Conservation (phyloP, 2,329 filamentous ascomycete genomes). For the Dactylonectria estremocensis region DNA sequence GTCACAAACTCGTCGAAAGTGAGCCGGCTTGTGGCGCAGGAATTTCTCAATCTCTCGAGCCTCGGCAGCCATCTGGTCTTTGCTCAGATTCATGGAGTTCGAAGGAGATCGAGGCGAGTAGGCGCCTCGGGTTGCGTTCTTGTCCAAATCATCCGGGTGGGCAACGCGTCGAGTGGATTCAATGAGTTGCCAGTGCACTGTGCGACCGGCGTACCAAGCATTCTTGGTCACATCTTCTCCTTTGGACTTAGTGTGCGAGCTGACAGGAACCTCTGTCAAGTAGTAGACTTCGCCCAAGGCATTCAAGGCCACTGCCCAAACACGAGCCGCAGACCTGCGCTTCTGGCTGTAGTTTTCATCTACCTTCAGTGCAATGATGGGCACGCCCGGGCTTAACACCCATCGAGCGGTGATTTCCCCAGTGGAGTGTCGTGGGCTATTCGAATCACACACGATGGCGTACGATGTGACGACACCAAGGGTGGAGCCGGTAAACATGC, state of each 20-base stretch:
- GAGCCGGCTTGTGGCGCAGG: constrained; percentile 78
- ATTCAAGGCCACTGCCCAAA: constrained; percentile 96
- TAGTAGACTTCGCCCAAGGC: constrained; percentile 94
- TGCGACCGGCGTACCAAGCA: constrained; percentile 86
- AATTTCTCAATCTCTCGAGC: constrained; percentile 87
- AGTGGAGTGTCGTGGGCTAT: constrained; percentile 74
- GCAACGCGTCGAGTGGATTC: constrained; percentile 83
- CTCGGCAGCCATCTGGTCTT: constrained; percentile 81
- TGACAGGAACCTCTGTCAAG: constrained; percentile 78
- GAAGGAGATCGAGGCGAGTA: constrained; percentile 88
- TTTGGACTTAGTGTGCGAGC: constrained; percentile 64
- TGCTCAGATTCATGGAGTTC: constrained; percentile 78
- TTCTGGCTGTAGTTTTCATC: constrained; percentile 86
- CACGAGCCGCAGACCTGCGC: constrained; percentile 77
- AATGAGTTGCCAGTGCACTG: constrained; percentile 84
- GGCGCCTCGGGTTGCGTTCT: constrained; percentile 76
- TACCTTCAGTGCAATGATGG: constrained; percentile 86
- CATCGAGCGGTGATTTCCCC: constrained; percentile 91
- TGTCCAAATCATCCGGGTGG: constrained; percentile 80
- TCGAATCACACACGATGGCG: constrained; percentile 74
- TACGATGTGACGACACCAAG: constrained; percentile 88
- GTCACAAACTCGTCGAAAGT: constrained; percentile 84
- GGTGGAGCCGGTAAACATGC: constrained; percentile 87
- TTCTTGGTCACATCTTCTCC: constrained; percentile 72
- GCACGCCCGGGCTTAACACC: constrained; percentile 93